phyloP scores from a whole-genome alignment of 2,329 filamentous ascomycete genomes.

The Alternaria viburni region DNA sequence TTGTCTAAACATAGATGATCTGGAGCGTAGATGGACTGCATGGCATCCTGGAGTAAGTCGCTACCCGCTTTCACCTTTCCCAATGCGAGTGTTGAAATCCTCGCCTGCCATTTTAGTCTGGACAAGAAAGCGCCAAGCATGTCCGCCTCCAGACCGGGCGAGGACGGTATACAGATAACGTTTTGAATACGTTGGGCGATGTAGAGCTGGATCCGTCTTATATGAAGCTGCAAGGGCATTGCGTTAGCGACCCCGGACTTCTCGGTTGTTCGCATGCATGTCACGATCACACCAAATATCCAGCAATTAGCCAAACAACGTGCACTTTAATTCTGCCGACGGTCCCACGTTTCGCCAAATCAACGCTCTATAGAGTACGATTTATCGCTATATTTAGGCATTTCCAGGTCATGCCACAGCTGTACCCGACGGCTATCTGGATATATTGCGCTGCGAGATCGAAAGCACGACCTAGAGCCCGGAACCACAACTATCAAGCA shows the following conservation, averaged over 20 bases:
- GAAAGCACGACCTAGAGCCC: slow-evolving; percentile 33
- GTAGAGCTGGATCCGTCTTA: slow-evolving; percentile 15
- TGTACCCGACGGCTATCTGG: slow-evolving; percentile 22
- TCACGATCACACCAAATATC: slow-evolving; percentile 38
- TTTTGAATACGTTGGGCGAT: slow-evolving; percentile 15
- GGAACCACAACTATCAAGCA: slow-evolving; percentile 22
- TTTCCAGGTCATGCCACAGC: slow-evolving; percentile 31
- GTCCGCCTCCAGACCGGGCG: slow-evolving; percentile 26
- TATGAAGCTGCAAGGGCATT: slow-evolving; percentile 30
- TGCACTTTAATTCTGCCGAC: slow-evolving; percentile 36
- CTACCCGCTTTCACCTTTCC: not conserved
- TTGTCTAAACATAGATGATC: slow-evolving; percentile 4
- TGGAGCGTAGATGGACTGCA: not conserved
- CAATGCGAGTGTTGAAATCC: not conserved
- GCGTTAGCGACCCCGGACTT: slow-evolving; percentile 23
- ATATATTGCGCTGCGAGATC: slow-evolving; percentile 27
- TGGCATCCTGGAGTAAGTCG: not conserved
- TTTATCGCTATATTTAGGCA: slow-evolving; percentile 23
- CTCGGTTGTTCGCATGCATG: slow-evolving; percentile 36
- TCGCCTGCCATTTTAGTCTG: not conserved
- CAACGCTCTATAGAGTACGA: slow-evolving; percentile 6
- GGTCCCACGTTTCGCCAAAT: slow-evolving; percentile 29
- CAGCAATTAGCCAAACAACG: slow-evolving; percentile 43
- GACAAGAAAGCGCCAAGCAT: slow-evolving; percentile 10
- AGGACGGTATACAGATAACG: slow-evolving; percentile 10